A percentile compares a stretch with the other conserved stretches of the same genome.
Evolutionary conservation across 1,284 basidiomycete genomes (phyloP).

Genomic region (Austroboletus niveus): DNA sequence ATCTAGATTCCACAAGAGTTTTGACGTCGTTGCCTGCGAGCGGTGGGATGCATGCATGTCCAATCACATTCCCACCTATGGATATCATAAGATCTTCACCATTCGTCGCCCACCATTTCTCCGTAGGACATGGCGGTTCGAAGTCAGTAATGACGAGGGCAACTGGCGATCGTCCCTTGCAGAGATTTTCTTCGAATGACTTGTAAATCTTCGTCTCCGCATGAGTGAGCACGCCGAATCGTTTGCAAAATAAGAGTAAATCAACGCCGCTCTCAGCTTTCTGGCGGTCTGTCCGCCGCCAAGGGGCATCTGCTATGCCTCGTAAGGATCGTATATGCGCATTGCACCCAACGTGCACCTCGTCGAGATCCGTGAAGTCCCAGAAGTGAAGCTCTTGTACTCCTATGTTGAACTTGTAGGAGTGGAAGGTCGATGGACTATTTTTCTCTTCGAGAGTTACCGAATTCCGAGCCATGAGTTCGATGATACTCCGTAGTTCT

Average conservation of each 20-base stretch:
- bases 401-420: background rate
- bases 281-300: too few species aligned
- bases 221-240: constrained; percentile 19
- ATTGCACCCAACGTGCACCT: background rate
- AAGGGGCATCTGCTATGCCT: background rate
- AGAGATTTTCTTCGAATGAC: constrained; percentile 28
- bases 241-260: constrained; percentile 32
- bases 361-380: background rate
- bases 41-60: constrained; percentile 19
- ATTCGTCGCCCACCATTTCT: constrained; percentile 8
- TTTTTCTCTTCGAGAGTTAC: background rate
- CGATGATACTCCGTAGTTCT: background rate
- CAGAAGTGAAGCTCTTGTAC: too few species aligned
- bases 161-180: constrained; percentile 26
- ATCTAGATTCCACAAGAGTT: background rate
- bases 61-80: constrained; percentile 3
- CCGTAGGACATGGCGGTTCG: background rate
- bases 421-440: too few species aligned
- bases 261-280: constrained; percentile 17
- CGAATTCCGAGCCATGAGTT: constrained; percentile 2
- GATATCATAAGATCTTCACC: background rate
- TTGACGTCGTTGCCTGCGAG: background rate
- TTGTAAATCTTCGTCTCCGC: constrained; percentile 20
- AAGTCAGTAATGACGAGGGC: constrained; percentile 27
- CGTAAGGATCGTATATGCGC: too few species aligned